Percentiles rank a stretch among this genome's conserved stretches.
Evolutionary conservation across 139 green algal genomes (phyloP).

Genomic region (Ettlia oleoabundans): DNA sequence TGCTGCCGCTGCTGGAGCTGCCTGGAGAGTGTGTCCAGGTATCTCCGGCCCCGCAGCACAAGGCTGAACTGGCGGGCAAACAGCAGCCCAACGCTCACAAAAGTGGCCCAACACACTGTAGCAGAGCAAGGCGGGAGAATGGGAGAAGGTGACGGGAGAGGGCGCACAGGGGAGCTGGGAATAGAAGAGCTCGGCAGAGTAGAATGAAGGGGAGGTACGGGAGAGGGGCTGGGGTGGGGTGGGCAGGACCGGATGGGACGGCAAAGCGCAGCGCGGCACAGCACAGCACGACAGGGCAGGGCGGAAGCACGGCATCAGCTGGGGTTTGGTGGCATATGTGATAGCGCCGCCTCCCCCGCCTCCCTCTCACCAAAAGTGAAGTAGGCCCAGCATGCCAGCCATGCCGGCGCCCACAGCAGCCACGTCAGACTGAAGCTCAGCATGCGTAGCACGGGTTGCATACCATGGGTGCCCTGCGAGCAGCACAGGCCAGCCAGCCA

Average conservation of each 20-base stretch:
- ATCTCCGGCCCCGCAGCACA: conserved; percentile 3
- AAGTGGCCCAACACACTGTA: conserved; percentile 7
- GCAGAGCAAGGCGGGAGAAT: neutral
- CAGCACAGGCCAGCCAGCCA: neutral
- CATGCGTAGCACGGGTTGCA: neutral
- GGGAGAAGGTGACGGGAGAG: neutral
- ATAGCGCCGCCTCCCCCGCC: too few species aligned
- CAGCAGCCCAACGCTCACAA: conserved; percentile 3
- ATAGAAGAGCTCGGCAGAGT: too few species aligned
- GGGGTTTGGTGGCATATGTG: too few species aligned
- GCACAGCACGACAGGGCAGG: too few species aligned
- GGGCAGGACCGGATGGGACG: too few species aligned
- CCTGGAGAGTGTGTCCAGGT: conserved; percentile 14
- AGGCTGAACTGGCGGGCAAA: conserved; percentile 10
- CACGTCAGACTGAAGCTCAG: conserved; percentile 18
- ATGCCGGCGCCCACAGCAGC: conserved; percentile 4
- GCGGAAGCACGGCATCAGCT: neutral
- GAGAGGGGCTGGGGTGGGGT: too few species aligned
- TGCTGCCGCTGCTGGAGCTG: too few species aligned
- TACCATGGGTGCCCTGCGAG: neutral
- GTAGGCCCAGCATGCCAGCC: conserved; percentile 13
- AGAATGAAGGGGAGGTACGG: too few species aligned
- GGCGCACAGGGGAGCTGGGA: too few species aligned
- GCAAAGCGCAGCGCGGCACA: too few species aligned
- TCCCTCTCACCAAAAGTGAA: conserved; percentile 3